A percentile compares a stretch with the other conserved stretches of the same genome.
Conservation (phyloP, 2,329 filamentous ascomycete genomes). For the Calonectria honghensis region DNA sequence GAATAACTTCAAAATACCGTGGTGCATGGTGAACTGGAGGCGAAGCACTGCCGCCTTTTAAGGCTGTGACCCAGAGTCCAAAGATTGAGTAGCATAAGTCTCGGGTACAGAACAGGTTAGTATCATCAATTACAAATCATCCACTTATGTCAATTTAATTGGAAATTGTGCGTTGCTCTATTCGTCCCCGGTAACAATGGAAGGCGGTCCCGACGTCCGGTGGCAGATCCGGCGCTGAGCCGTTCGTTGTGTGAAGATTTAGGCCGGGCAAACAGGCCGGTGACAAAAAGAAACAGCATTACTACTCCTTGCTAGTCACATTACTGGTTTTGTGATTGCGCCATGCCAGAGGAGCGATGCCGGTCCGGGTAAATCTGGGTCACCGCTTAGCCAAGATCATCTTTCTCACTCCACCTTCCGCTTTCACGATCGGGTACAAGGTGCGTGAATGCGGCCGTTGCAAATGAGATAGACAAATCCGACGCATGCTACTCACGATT, state of each 20-base stretch:
- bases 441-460: not conserved
- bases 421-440: not conserved
- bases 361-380: not conserved
- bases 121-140: not conserved
- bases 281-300: not conserved
- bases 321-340: too few species aligned
- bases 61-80: not conserved
- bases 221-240: not conserved
- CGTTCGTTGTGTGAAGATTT: too few species aligned
- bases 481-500: not conserved
- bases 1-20: not conserved
- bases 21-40: not conserved
- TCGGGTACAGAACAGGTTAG: not conserved
- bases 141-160: not conserved
- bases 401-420: slow-evolving; percentile 3
- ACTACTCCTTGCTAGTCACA: not conserved
- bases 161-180: not conserved
- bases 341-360: not conserved
- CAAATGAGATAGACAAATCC: not conserved
- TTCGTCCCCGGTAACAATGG: not conserved
- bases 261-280: not conserved
- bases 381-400: not conserved
- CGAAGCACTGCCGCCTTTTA: not conserved
- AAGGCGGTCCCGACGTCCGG: not conserved
- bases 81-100: not conserved